Evolutionary conservation across 2,329 filamentous ascomycete species (phyloP).

Genomic region (Exophiala sideris): DNA sequence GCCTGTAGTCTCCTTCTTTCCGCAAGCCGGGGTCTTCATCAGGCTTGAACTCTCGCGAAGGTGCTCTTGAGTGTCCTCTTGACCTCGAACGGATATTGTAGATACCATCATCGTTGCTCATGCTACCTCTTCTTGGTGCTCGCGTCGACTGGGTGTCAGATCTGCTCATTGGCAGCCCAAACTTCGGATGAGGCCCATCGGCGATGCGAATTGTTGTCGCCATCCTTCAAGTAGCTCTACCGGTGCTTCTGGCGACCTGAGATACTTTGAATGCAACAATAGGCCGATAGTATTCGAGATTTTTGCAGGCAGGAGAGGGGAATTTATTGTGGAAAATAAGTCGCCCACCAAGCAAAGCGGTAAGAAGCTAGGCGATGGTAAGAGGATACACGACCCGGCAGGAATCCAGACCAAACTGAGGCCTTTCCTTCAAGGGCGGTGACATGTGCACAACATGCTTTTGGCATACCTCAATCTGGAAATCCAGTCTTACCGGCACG

Average conservation of each 20-base stretch:
- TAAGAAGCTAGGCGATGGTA: background rate
- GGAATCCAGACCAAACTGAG: too few relatives aligned
- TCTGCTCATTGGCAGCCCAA: constrained; percentile 2
- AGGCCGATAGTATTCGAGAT: background rate
- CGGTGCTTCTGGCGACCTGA: background rate
- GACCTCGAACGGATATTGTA: constrained; percentile 25
- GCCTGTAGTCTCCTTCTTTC: constrained; percentile 24
- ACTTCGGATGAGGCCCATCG: constrained; percentile 17
- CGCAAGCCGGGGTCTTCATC: constrained; percentile 27
- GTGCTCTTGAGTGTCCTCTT: background rate
- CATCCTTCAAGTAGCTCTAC: background rate
- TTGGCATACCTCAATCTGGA: background rate
- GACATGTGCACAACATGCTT: background rate
- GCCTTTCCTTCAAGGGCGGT: background rate
- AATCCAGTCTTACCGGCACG: background rate
- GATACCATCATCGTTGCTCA: constrained; percentile 22
- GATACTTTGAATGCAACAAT: background rate
- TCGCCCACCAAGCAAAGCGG: background rate
- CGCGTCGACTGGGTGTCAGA: constrained; percentile 5
- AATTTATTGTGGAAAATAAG: background rate
- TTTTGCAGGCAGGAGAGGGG: background rate
- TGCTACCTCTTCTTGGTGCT: background rate
- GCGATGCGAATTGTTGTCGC: constrained; percentile 21
- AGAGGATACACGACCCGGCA: background rate
- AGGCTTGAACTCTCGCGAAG: background rate